Evolutionary conservation across 2,329 filamentous ascomycete genomes (phyloP).

Genomic region (Immersiporthe knoxdaviesiana): DNA sequence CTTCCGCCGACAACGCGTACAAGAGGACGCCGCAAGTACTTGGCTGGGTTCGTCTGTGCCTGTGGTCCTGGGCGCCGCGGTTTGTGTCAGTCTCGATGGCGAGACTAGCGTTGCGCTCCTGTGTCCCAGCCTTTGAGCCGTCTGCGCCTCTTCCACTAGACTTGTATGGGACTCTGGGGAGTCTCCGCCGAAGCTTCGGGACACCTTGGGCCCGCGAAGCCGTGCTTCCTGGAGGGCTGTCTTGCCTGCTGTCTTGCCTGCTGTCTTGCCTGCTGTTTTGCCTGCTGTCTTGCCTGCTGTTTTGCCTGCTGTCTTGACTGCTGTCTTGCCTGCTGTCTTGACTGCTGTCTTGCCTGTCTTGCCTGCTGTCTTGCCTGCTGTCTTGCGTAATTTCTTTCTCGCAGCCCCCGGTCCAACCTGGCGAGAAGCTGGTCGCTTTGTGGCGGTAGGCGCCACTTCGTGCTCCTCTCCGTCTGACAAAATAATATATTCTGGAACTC

Average conservation of each 20-base stretch:
- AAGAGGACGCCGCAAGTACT: background rate
- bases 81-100: background rate
- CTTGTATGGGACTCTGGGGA: background rate
- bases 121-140: background rate
- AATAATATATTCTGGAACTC: background rate
- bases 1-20: slow-evolving; percentile 20
- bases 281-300: slow-evolving; percentile 1
- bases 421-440: slow-evolving; percentile 4
- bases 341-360: too few relatives aligned
- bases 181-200: background rate
- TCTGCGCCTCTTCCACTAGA: background rate
- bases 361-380: slow-evolving; percentile 7
- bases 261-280: slow-evolving; percentile 5
- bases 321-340: too few relatives aligned
- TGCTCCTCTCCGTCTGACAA: background rate
- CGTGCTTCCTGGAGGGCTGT: background rate
- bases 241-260: slow-evolving; percentile 10
- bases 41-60: background rate
- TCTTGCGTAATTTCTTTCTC: background rate
- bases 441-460: background rate
- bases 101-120: background rate
- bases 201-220: background rate
- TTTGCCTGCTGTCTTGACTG: too few relatives aligned
- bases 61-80: background rate
- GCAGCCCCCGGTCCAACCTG: background rate